A percentile compares a stretch with the other conserved stretches of the same genome.
Conservation (phyloP, 768 basidiomycete genomes). For the Trametes coccinea region DNA sequence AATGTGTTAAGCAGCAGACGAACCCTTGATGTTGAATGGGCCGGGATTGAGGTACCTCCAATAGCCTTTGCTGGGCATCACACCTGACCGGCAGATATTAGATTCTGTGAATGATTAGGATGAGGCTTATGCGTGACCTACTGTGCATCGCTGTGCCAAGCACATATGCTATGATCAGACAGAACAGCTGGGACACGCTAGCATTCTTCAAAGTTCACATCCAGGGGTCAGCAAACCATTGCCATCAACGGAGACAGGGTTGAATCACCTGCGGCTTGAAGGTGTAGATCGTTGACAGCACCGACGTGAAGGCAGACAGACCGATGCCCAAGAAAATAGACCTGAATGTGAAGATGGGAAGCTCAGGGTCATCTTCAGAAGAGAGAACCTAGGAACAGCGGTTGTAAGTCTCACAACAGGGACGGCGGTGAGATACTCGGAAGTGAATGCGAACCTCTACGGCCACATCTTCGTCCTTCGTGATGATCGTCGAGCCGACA, state of each 20-base stretch:
- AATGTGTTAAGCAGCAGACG: background rate
- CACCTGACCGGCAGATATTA: slow-evolving; percentile 4
- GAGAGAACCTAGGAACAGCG: slow-evolving; percentile 43
- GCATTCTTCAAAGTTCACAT: slow-evolving; percentile 40
- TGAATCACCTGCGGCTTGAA: slow-evolving; percentile 36
- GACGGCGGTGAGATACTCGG: too few relatives aligned
- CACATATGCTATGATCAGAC: slow-evolving; percentile 56
- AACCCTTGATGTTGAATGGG: slow-evolving; percentile 58
- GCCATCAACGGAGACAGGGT: background rate
- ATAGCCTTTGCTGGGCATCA: slow-evolving; percentile 46
- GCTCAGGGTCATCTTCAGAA: slow-evolving; percentile 48
- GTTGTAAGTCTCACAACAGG: background rate
- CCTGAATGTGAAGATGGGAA: slow-evolving; percentile 51
- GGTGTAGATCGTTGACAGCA: slow-evolving; percentile 38
- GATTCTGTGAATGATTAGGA: background rate
- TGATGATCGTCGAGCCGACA: slow-evolving; percentile 34
- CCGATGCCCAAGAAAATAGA: slow-evolving; percentile 49
- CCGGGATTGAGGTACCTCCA: slow-evolving; percentile 65
- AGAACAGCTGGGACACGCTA: slow-evolving; percentile 54
- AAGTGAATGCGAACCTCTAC: slow-evolving; percentile 32
- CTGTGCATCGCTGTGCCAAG: slow-evolving; percentile 50
- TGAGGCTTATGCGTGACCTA: slow-evolving; percentile 33
- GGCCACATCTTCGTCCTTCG: slow-evolving; percentile 47
- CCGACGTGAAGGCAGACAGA: slow-evolving; percentile 48
- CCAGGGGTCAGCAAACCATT: background rate